A percentile compares a stretch with the other conserved stretches of the same genome.
phyloP scores from a whole-genome alignment of 805 yeast species.

The Barnettozyma pratensis region DNA sequence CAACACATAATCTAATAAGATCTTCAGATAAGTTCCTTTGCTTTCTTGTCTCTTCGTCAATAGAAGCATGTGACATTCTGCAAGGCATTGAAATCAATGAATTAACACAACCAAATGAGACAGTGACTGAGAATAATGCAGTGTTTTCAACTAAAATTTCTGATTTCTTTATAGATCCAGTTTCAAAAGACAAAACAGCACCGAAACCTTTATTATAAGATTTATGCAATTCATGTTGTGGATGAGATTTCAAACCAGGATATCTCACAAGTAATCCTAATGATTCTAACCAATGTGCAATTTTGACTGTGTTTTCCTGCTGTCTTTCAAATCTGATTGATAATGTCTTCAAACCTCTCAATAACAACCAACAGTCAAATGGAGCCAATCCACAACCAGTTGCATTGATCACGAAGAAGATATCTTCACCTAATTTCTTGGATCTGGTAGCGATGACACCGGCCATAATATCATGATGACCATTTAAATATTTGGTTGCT shows the following conservation, averaged over 20 bases:
- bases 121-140: conserved; percentile 80
- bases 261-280: conserved; percentile 68
- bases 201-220: conserved; percentile 82
- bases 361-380: conserved; percentile 84
- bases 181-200: conserved; percentile 84
- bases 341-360: conserved; percentile 85
- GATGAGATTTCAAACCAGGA: conserved; percentile 80
- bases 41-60: conserved; percentile 78
- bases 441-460: conserved; percentile 77
- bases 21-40: conserved; percentile 93
- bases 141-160: conserved; percentile 73
- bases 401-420: conserved; percentile 78
- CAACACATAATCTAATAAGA: conserved; percentile 82
- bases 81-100: conserved; percentile 92
- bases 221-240: conserved; percentile 74
- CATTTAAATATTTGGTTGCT: conserved; percentile 88
- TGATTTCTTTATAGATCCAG: conserved; percentile 63
- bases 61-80: conserved; percentile 95
- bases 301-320: conserved; percentile 69
- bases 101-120: conserved; percentile 91
- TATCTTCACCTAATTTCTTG: conserved; percentile 56
- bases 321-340: conserved; percentile 84
- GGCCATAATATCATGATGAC: conserved; percentile 97
- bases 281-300: conserved; percentile 68
- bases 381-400: conserved; percentile 92